A percentile compares a stretch with the other conserved stretches of the same genome.
phyloP scores from a whole-genome alignment of 805 yeast genomes.

The Cyberlindnera mycetangii region DNA sequence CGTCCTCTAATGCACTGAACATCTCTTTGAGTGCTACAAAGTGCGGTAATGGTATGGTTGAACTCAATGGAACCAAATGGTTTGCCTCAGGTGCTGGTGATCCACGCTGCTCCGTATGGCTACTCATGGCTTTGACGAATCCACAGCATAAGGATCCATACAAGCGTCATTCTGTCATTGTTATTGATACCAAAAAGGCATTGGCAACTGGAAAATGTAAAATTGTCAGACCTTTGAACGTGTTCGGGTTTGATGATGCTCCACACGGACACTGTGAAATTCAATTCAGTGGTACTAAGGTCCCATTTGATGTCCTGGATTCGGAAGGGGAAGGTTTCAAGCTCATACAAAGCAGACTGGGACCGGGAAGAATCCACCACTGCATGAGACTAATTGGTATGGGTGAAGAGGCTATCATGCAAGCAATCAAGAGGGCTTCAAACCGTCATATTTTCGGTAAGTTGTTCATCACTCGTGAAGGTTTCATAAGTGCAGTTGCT shows the following conservation, averaged over 20 bases:
- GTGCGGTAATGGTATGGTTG: slow-evolving; percentile 40
- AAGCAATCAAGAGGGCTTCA: slow-evolving; percentile 49
- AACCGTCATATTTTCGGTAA: slow-evolving; percentile 51
- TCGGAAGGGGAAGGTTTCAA: slow-evolving; percentile 60
- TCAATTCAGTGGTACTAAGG: slow-evolving; percentile 45
- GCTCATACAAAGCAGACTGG: slow-evolving; percentile 60
- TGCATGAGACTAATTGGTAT: slow-evolving; percentile 64
- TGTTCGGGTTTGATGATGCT: slow-evolving; percentile 64
- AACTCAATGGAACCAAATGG: slow-evolving; percentile 63
- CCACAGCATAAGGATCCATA: slow-evolving; percentile 33
- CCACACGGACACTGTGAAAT: slow-evolving; percentile 73
- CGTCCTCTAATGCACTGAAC: slow-evolving; percentile 62
- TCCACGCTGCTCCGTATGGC: slow-evolving; percentile 47
- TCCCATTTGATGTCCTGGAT: slow-evolving; percentile 41
- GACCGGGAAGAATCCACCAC: slow-evolving; percentile 71
- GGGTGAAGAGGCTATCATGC: slow-evolving; percentile 52
- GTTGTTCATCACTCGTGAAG: slow-evolving; percentile 47
- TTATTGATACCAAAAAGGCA: slow-evolving; percentile 50
- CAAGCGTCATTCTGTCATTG: slow-evolving; percentile 53
- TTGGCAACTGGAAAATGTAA: slow-evolving; percentile 47
- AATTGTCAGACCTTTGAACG: slow-evolving; percentile 47
- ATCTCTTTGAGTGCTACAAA: slow-evolving; percentile 45
- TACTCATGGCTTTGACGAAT: slow-evolving; percentile 29
- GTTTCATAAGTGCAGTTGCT: slow-evolving; percentile 47
- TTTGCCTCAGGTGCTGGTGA: slow-evolving; percentile 72